Percentiles rank a stretch among this genome's conserved stretches.
Evolutionary conservation across 345 rosid genomes (phyloP).

Genomic region (Salix arbutifolia): DNA sequence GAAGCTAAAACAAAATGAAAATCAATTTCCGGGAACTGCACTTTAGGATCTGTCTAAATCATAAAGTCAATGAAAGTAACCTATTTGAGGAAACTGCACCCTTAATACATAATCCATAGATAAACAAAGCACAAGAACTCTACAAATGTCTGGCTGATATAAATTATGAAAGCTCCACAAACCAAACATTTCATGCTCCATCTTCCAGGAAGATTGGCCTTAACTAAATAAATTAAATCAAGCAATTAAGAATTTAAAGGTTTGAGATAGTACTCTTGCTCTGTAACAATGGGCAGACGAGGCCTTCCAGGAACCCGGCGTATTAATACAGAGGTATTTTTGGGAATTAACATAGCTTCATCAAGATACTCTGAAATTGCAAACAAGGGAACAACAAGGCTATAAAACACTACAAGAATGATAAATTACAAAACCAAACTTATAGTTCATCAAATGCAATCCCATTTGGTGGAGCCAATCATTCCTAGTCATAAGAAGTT

Average conservation of each 20-base stretch:
- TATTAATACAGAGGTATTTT: slow-evolving; percentile 93
- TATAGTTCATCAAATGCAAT: not conserved
- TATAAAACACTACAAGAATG: slow-evolving; percentile 43
- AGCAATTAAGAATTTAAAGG: slow-evolving; percentile 33
- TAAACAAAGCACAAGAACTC: not conserved
- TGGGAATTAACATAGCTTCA: slow-evolving; percentile 93
- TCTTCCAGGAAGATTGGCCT: not conserved
- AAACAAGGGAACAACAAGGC: slow-evolving; percentile 39
- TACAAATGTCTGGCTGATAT: not conserved
- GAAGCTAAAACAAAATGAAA: not conserved
- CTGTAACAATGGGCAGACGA: slow-evolving; percentile 86
- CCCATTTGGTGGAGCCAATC: not conserved
- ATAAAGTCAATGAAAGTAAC: not conserved
- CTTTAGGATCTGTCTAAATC: not conserved
- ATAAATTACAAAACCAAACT: slow-evolving; percentile 21
- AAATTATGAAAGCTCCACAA: not conserved
- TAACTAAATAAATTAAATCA: slow-evolving; percentile 17
- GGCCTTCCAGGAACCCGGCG: slow-evolving; percentile 98
- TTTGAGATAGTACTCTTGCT: slow-evolving; percentile 73
- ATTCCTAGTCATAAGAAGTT: not conserved
- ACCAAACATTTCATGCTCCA: not conserved
- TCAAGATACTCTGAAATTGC: slow-evolving; percentile 92
- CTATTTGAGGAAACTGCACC: not conserved
- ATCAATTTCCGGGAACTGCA: not conserved
- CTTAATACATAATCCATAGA: not conserved